Base-by-base conservation (phyloP, 2,329 filamentous ascomycete species). In the Neodidymelliopsis sp. region DNA sequence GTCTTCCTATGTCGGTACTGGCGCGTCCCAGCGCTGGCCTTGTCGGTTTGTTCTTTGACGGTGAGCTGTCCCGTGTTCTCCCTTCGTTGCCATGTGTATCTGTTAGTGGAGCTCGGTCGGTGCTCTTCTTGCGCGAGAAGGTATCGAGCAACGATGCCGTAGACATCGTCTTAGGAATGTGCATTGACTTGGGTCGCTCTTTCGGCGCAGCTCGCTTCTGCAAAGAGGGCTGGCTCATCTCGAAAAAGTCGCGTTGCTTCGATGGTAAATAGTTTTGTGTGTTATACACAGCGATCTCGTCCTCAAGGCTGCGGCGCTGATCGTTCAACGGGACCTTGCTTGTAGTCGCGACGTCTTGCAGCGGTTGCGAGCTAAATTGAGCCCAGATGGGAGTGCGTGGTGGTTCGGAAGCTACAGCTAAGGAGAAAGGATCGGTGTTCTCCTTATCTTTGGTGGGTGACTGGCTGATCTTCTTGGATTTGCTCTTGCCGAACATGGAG, bases 361-460 rank as follows among this genome's bases (percentile, higher is more conserved):
- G 57, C 19, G 58, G 55, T 34, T 70, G 65, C 30, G 75, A 74
- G 47, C 80, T 75, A 67, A 93, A 94, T 63, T 94, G 87, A 11
- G 89, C 84, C 79, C 90, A 96, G 46, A 93, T 91, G 18, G 92
- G 91, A 2, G 88, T 85, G 13, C 82, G 79, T 8, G 74, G 58
- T 6, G 67, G 66, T 4, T 62, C 62, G 16, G 74, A 65, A 2
- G 41, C 24, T 2, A 48, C 6, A 38, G 76, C 74, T 29, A 76
- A 74, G 10, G 76, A 68, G 4, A 77, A 78, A 3, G 89, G 90
- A 23, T 83, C 86, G 43, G 81, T 82, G 69, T 96, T 96, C 73
- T 96, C 91, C 74, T 96, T 96, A 70, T 93, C 55, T 42, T 65
- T 65, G 28, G 42, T 48, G 28, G 76, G 78, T 18, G 77, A 72